Evolutionary conservation across 345 rosid species (phyloP).

Genomic region (Corchorus olitorius): DNA sequence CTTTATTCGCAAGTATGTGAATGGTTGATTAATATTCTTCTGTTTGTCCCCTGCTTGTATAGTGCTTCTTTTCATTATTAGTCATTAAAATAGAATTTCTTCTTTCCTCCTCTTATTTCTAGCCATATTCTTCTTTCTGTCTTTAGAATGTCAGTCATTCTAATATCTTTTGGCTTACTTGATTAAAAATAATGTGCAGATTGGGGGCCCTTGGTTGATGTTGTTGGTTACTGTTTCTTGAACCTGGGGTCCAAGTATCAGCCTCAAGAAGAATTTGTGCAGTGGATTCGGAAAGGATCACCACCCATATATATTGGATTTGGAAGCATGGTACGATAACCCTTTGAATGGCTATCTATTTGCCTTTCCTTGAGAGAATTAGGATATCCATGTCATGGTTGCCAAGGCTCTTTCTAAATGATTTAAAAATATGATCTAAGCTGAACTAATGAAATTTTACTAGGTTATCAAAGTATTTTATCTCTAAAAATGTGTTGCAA

Average conservation of each 20-base stretch:
- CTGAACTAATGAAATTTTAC: not conserved
- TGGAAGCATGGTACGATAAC: constrained; percentile 91
- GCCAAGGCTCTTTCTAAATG: not conserved
- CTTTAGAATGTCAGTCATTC: constrained; percentile 8
- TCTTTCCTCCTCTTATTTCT: not conserved
- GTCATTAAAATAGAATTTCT: not conserved
- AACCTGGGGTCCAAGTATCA: constrained; percentile 83
- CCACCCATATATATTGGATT: constrained; percentile 91
- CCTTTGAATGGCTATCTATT: not conserved
- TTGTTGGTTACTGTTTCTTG: constrained; percentile 93
- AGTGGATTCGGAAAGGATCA: constrained; percentile 78
- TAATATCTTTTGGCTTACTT: constrained; percentile 9
- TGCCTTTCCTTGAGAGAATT: constrained; percentile 1
- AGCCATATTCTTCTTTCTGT: constrained; percentile 8
- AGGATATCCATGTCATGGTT: not conserved
- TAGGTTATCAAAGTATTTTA: not conserved
- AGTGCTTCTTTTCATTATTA: not conserved
- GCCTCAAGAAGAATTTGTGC: constrained; percentile 62
- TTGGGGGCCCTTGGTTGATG: constrained; percentile 93
- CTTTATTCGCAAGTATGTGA: not conserved
- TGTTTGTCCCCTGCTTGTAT: not conserved
- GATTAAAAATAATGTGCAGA: constrained; percentile 51
- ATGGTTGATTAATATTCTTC: not conserved
- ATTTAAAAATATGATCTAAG: not conserved
- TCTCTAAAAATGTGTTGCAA: not conserved